Conservation (phyloP, 805 yeast genomes). For the Torulaspora quercuum region DNA sequence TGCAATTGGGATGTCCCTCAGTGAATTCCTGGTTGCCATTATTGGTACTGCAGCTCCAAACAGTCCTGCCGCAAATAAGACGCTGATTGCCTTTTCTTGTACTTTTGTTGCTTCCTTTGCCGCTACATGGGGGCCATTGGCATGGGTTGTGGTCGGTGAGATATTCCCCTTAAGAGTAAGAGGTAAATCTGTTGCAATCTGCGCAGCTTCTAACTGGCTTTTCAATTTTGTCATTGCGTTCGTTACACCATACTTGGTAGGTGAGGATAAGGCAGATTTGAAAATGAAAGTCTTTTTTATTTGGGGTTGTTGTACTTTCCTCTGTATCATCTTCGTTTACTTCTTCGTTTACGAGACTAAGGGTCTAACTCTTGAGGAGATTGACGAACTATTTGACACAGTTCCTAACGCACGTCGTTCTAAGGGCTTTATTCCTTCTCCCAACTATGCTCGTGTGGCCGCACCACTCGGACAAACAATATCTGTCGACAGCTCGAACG, state of each 20-base stretch:
- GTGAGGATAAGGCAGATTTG: conserved; percentile 59
- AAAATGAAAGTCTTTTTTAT: conserved; percentile 63
- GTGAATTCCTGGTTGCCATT: conserved; percentile 47
- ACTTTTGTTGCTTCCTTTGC: conserved; percentile 71
- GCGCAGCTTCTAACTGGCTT: conserved; percentile 61
- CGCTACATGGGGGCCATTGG: conserved; percentile 73
- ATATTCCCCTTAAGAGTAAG: conserved; percentile 70
- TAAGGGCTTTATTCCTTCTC: conserved; percentile 18
- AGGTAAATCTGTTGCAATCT: conserved; percentile 54
- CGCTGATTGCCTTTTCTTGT: conserved; percentile 69
- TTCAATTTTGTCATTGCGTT: conserved; percentile 69
- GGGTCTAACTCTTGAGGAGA: conserved; percentile 79
- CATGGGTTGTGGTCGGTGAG: conserved; percentile 64
- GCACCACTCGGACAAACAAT: conserved; percentile 7
- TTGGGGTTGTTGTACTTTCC: conserved; percentile 62
- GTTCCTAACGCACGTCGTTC: conserved; percentile 19
- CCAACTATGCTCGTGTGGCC: conserved; percentile 4
- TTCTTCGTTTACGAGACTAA: conserved; percentile 73
- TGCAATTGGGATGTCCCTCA: conserved; percentile 54
- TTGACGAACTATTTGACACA: conserved; percentile 52
- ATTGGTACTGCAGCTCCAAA: conserved; percentile 36
- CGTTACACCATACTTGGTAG: conserved; percentile 70
- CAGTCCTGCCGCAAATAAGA: conserved; percentile 56
- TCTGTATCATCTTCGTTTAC: conserved; percentile 53
- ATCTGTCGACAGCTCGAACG: conserved; percentile 7